A percentile compares a stretch with the other conserved stretches of the same genome.
These are phyloP conservation scores for Penicillium arizonense DNA, from an alignment of 495 filamentous ascomycete genomes.

Conservation along the genomic window DNA sequence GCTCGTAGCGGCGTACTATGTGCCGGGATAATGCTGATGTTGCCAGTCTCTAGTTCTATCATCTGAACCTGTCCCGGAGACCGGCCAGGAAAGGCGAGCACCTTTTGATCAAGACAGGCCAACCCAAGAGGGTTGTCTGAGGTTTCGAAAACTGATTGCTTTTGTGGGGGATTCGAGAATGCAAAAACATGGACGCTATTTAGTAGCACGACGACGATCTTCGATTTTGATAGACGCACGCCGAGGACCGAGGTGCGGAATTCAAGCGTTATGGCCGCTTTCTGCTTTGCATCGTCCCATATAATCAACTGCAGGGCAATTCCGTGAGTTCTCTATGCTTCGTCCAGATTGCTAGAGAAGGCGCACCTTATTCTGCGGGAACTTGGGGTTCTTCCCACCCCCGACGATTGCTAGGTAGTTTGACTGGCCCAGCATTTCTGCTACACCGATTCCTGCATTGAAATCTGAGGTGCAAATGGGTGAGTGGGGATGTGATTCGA, in stretches of 20 bases:
- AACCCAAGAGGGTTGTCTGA: slow-evolving; percentile 82
- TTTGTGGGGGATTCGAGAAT: slow-evolving; percentile 72
- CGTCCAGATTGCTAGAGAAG: neutral
- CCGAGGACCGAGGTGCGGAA: slow-evolving; percentile 74
- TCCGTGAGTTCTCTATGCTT: neutral
- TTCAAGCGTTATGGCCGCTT: slow-evolving; percentile 69
- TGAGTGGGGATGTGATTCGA: neutral
- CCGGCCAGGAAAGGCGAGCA: slow-evolving; percentile 79
- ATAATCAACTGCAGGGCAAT: slow-evolving; percentile 64
- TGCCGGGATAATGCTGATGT: slow-evolving; percentile 91
- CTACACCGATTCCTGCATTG: slow-evolving; percentile 79
- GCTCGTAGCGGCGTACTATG: slow-evolving; percentile 77
- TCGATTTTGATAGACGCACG: slow-evolving; percentile 71
- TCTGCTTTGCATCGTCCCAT: slow-evolving; percentile 86
- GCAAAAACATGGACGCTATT: slow-evolving; percentile 84
- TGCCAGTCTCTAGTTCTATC: slow-evolving; percentile 75
- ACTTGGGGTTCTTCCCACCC: slow-evolving; percentile 83
- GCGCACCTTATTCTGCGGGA: slow-evolving; percentile 79
- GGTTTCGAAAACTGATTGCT: slow-evolving; percentile 77
- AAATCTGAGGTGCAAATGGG: slow-evolving; percentile 56
- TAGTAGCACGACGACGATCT: slow-evolving; percentile 77
- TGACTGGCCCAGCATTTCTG: slow-evolving; percentile 82
- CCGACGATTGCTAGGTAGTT: slow-evolving; percentile 90
- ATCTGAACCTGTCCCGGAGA: slow-evolving; percentile 89
- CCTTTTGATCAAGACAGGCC: slow-evolving; percentile 69